Base-by-base conservation (phyloP, 73 alveolate species). In the Symbiodinium natans region DNA sequence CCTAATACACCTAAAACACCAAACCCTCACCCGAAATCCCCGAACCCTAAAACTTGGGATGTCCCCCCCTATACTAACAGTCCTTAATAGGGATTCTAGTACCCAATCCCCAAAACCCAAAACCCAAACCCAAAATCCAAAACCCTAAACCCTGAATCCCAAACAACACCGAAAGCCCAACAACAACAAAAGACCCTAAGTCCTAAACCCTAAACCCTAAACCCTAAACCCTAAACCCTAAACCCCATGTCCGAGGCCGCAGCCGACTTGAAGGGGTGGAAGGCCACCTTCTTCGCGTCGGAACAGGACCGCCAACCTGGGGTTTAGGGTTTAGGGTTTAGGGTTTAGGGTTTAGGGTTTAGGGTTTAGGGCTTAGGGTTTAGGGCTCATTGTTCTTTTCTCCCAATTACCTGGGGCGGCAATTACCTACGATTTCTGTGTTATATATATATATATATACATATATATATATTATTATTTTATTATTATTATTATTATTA, bases 211-310 rank as follows among this genome's bases (percentile, higher is more conserved):
- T 52, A 1, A 48, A 5, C 63, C 13, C 21, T 48, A 52, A 52
- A 52, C 68, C 29, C 68, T 52, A 52, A 52, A 52, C 2, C n/a
- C 68, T 52, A 1, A 48, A 48, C 21, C 21, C 29, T 17, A 48
- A 1, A 7, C 68, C 68, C 17, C n/a, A 3, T 21, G 23, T 21
- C 36, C 36, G 82, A n/a, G 82, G 82, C 15, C 33, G 36, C 5
- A 5, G 36, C 95, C 31, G 95, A 52, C 31, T 88, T 88, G 95
- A 88, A 88, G 43, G 95, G 95, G 40, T 88, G 95, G 71, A 59
- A 88, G 34, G 95, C 95, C 86, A 63, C 95, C 17, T 63, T 80
- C 11, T 4, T 36, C 31, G 85, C 85, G 71, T 88, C 95, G 4
- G 46, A 52, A 74, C 95, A 88, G 41, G 41, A 56, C 15, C 73